A percentile compares a stretch with the other conserved stretches of the same genome.
These are phyloP conservation scores for Citrus maxima DNA, from an alignment of 345 rosid species.

Conservation along the genomic window DNA sequence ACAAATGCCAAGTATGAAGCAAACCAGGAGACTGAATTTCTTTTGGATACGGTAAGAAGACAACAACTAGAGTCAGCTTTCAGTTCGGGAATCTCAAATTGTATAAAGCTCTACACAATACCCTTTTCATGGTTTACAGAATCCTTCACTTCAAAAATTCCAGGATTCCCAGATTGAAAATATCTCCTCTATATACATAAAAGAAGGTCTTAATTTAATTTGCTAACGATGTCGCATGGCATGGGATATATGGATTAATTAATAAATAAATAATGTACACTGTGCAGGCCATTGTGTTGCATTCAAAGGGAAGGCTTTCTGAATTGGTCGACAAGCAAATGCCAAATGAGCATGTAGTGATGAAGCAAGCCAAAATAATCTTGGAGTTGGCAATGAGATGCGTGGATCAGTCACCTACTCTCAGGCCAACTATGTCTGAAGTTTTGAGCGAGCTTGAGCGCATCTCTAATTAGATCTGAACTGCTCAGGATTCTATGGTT, in stretches of 20 bases:
- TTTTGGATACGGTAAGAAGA: slow-evolving; percentile 10
- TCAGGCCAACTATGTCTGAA: slow-evolving; percentile 21
- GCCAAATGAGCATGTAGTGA: background rate
- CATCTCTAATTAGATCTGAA: background rate
- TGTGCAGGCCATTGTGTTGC: slow-evolving; percentile 9
- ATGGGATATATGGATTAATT: too few relatives aligned
- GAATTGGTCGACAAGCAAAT: slow-evolving; percentile 12
- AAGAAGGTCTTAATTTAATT: too few relatives aligned
- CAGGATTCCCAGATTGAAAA: too few relatives aligned
- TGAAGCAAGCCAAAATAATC: background rate
- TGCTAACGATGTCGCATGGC: too few relatives aligned
- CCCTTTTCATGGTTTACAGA: too few relatives aligned
- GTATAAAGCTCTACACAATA: too few relatives aligned
- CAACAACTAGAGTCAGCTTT: too few relatives aligned
- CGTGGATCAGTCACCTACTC: slow-evolving; percentile 14
- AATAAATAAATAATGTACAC: background rate
- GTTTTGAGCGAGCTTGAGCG: slow-evolving; percentile 2
- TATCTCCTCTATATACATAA: too few relatives aligned
- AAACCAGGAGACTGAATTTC: slow-evolving; percentile 9
- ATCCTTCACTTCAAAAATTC: too few relatives aligned
- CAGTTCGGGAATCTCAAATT: too few relatives aligned
- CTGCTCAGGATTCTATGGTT: too few relatives aligned
- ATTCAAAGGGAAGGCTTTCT: background rate
- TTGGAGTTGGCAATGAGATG: slow-evolving; percentile 14
- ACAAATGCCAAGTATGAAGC: background rate